phyloP scores from a whole-genome alignment of 2,329 filamentous ascomycete genomes.

The Juglanconis juglandina region DNA sequence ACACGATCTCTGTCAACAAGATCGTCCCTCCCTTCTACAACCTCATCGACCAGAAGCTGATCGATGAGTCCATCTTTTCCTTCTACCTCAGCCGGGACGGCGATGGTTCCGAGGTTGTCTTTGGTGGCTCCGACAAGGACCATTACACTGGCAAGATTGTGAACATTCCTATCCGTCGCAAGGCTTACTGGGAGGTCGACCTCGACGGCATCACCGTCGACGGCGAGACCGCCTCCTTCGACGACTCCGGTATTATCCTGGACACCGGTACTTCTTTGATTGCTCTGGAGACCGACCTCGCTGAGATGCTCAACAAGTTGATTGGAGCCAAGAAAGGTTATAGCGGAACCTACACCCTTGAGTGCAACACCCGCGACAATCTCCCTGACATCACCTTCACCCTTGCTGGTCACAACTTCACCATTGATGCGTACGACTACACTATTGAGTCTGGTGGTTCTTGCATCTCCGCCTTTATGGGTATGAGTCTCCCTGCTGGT shows the following conservation, averaged over 20 bases:
- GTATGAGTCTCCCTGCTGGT: constrained; percentile 90
- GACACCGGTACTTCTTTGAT: constrained; percentile 98
- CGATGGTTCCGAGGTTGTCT: constrained; percentile 79
- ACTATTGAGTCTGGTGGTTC: constrained; percentile 92
- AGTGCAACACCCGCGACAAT: constrained; percentile 76
- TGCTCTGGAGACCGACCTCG: constrained; percentile 83
- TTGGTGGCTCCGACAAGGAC: constrained; percentile 80
- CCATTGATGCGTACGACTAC: constrained; percentile 85
- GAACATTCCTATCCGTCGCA: constrained; percentile 91
- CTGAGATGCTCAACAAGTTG: constrained; percentile 94
- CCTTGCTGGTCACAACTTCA: constrained; percentile 88
- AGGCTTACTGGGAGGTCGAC: constrained; percentile 99
- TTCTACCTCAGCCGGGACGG: constrained; percentile 87
- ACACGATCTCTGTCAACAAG: constrained; percentile 94
- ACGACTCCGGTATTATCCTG: constrained; percentile 92
- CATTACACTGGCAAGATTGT: constrained; percentile 83
- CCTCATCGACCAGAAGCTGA: constrained; percentile 82
- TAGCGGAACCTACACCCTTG: constrained; percentile 93
- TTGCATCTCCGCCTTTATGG: constrained; percentile 97
- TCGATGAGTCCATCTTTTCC: constrained; percentile 91
- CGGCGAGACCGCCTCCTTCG: constrained; percentile 79
- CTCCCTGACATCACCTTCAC: constrained; percentile 92
- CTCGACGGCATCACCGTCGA: constrained; percentile 89
- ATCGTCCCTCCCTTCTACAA: constrained; percentile 96
- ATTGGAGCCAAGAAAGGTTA: constrained; percentile 98